A percentile compares a stretch with the other conserved stretches of the same genome.
Conservation (phyloP, 495 filamentous ascomycete genomes). For the Aspergillus ostianus region DNA sequence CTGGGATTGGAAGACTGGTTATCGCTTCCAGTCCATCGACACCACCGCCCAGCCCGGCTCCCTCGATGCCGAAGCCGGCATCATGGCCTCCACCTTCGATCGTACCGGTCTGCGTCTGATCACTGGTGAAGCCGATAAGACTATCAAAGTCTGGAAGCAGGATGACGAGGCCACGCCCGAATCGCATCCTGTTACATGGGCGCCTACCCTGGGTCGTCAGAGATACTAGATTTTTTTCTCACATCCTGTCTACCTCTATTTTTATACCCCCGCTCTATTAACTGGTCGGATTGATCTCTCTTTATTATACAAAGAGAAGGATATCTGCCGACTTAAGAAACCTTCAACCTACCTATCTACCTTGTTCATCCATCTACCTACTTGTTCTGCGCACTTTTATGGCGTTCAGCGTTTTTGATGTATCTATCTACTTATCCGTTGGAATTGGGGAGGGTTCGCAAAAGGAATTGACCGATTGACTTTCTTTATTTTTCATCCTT, state of each 20-base stretch:
- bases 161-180: constrained; percentile 89
- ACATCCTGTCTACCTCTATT: constrained; percentile 9
- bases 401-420: neutral
- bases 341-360: neutral
- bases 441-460: neutral
- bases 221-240: constrained; percentile 51
- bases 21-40: constrained; percentile 83
- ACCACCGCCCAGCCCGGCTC: constrained; percentile 92
- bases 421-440: neutral
- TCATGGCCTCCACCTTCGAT: constrained; percentile 92
- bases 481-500: neutral
- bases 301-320: too few species aligned
- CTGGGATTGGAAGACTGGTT: constrained; percentile 99
- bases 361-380: neutral
- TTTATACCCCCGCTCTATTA: constrained; percentile 17
- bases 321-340: neutral
- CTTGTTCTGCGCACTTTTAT: neutral
- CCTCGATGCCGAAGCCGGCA: constrained; percentile 88
- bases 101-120: constrained; percentile 84
- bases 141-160: constrained; percentile 92
- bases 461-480: neutral
- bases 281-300: neutral
- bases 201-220: constrained; percentile 72
- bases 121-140: constrained; percentile 95
- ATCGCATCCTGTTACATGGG: constrained; percentile 91